Conservation (phyloP, 176 grass and related monocot species). For the Oryza nivara region DNA sequence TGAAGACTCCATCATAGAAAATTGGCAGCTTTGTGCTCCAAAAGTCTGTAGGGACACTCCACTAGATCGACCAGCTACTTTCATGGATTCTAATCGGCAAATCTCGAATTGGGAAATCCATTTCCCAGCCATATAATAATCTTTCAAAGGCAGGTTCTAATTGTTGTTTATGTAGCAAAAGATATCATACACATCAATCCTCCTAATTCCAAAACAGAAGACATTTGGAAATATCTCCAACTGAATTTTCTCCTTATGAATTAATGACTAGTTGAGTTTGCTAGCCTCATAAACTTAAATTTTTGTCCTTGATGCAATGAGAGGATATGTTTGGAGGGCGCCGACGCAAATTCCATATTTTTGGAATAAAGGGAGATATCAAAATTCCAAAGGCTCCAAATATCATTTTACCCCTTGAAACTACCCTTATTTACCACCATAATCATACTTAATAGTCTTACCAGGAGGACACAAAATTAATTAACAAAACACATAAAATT, state of each 20-base stretch:
- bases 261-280: neutral
- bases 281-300: neutral
- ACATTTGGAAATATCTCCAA: neutral
- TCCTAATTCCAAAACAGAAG: neutral
- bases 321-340: conserved; percentile 29
- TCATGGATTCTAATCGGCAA: neutral
- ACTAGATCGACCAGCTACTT: neutral
- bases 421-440: conserved; percentile 67
- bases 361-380: neutral
- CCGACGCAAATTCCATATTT: conserved; percentile 45
- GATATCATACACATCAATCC: neutral
- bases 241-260: neutral
- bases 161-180: neutral
- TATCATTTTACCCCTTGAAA: conserved; percentile 42
- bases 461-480: conserved; percentile 20
- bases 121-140: neutral
- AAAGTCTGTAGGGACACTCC: neutral
- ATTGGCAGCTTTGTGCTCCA: neutral
- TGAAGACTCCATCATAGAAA: conserved; percentile 15
- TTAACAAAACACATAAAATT: conserved; percentile 25
- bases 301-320: neutral
- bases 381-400: conserved; percentile 29
- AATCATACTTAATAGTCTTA: conserved; percentile 34
- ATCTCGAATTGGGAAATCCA: neutral
- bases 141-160: neutral